Evolutionary conservation across 805 yeast species (phyloP).

Genomic region (Candida pseudoglaebosa): DNA sequence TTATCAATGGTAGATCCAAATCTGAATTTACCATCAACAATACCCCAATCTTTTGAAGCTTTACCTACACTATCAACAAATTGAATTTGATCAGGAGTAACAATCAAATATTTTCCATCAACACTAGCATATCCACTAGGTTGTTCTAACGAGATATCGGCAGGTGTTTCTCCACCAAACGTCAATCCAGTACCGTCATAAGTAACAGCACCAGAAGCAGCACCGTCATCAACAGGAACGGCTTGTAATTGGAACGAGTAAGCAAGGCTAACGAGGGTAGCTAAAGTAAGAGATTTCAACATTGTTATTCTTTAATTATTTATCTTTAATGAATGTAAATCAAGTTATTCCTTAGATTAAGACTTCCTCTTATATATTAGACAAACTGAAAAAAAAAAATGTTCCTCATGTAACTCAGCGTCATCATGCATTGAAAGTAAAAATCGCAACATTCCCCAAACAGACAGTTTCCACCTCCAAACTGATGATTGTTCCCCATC

Average conservation of each 20-base stretch:
- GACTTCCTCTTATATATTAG: neutral
- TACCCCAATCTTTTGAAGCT: conserved; percentile 26
- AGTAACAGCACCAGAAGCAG: conserved; percentile 13
- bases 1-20: conserved; percentile 12
- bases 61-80: conserved; percentile 11
- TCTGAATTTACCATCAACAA: conserved; percentile 24
- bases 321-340: no score
- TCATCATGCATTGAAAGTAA: neutral
- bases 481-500: no score
- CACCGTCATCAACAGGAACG: neutral
- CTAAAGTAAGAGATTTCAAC: conserved; percentile 10
- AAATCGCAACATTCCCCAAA: no score
- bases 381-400: no score
- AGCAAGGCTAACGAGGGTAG: conserved; percentile 26
- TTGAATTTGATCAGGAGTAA: conserved; percentile 14
- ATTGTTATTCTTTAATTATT: no score
- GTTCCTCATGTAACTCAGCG: no score
- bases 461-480: no score
- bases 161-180: conserved; percentile 14
- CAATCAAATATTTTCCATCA: conserved; percentile 17
- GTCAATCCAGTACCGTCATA: conserved; percentile 12
- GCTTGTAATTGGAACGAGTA: conserved; percentile 20
- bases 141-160: conserved; percentile 21
- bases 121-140: conserved; percentile 27
- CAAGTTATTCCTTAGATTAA: no score